phyloP scores from a whole-genome alignment of 805 yeast genomes.

The Saccharomycopsis vini region DNA sequence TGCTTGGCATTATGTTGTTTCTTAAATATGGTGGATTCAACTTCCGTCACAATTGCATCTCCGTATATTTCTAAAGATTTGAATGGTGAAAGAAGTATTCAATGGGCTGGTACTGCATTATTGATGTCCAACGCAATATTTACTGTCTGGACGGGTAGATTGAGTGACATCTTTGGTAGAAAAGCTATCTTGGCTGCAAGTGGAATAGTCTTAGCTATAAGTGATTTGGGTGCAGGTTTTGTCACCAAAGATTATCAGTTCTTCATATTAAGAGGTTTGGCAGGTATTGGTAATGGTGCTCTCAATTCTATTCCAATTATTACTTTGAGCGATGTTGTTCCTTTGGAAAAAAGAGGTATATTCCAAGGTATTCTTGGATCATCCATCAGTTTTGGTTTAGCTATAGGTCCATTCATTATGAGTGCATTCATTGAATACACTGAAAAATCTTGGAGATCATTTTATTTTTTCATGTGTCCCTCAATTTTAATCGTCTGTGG shows the following conservation, averaged over 20 bases:
- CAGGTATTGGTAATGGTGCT: constrained; percentile 52
- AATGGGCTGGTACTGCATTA: constrained; percentile 53
- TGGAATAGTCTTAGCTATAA: constrained; percentile 31
- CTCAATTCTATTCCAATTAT: constrained; percentile 43
- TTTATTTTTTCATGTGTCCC: constrained; percentile 42
- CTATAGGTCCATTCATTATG: constrained; percentile 47
- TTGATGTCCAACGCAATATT: constrained; percentile 43
- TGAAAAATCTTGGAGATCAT: constrained; percentile 37
- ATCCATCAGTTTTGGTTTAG: constrained; percentile 42
- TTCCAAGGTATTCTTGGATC: constrained; percentile 49
- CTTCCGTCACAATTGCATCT: background rate
- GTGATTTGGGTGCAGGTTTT: constrained; percentile 44
- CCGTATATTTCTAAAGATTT: constrained; percentile 41
- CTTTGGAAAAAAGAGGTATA: constrained; percentile 45
- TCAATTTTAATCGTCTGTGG: constrained; percentile 24
- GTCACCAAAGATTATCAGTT: constrained; percentile 41
- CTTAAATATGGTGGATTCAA: constrained; percentile 1
- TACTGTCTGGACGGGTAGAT: constrained; percentile 44
- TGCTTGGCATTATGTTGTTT: background rate
- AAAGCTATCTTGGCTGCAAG: constrained; percentile 35
- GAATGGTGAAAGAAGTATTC: constrained; percentile 37
- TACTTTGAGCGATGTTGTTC: constrained; percentile 44
- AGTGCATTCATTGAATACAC: constrained; percentile 37
- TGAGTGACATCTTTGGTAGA: constrained; percentile 48
- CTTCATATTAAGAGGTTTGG: constrained; percentile 43